Conservation (phyloP, 805 yeast genomes). For the Kuraishia molischiana region DNA sequence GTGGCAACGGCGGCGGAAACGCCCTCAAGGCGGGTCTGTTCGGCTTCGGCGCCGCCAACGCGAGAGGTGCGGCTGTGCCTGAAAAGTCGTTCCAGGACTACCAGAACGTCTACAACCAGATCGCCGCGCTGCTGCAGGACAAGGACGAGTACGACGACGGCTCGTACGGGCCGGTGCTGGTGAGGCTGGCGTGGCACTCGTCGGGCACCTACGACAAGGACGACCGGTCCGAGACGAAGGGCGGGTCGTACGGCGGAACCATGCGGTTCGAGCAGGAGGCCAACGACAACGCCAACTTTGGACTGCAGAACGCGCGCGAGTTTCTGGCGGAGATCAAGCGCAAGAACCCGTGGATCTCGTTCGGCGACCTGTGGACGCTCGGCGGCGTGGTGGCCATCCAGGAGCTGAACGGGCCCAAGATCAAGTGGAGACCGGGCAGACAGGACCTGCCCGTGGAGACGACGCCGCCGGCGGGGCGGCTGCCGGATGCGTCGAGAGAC, state of each 20-base stretch:
- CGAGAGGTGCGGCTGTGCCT: constrained; percentile 19
- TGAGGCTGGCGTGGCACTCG: constrained; percentile 40
- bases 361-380: constrained; percentile 64
- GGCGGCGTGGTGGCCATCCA: constrained; percentile 62
- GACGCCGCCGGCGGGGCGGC: constrained; percentile 37
- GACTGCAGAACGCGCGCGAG: constrained; percentile 42
- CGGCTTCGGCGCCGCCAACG: constrained; percentile 23
- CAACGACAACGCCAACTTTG: constrained; percentile 38
- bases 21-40: constrained; percentile 13
- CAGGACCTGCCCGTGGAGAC: constrained; percentile 20
- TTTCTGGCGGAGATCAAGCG: constrained; percentile 45
- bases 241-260: constrained; percentile 45
- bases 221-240: constrained; percentile 28
- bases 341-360: constrained; percentile 49
- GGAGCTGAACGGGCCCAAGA: constrained; percentile 55
- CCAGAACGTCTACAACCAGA: constrained; percentile 62
- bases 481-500: constrained; percentile 39
- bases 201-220: constrained; percentile 35
- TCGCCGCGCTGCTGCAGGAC: constrained; percentile 51
- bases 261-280: constrained; percentile 43
- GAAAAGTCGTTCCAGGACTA: constrained; percentile 38
- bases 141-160: constrained; percentile 53
- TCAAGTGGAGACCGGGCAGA: constrained; percentile 47
- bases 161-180: constrained; percentile 37
- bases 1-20: constrained; percentile 9